A percentile compares a stretch with the other conserved stretches of the same genome.
phyloP scores from a whole-genome alignment of 2,329 filamentous ascomycete genomes.

The Fusarium sp. region DNA sequence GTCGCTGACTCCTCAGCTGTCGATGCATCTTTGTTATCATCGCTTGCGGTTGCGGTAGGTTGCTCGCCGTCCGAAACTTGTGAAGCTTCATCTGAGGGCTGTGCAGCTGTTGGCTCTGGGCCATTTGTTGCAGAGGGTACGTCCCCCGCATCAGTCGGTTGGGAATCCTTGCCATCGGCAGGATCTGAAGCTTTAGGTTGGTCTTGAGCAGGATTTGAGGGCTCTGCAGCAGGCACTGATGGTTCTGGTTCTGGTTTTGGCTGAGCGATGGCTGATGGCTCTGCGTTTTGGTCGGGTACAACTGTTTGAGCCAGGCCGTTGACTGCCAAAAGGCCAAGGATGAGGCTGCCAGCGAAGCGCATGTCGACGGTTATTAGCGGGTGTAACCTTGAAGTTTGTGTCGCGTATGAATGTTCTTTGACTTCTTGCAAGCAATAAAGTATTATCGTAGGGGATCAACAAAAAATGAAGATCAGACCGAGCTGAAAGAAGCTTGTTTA shows the following conservation, averaged over 20 bases:
- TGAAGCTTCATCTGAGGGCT: slow-evolving; percentile 13
- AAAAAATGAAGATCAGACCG: neutral
- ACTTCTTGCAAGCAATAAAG: neutral
- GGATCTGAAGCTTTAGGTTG: slow-evolving; percentile 10
- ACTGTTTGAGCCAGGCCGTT: slow-evolving; percentile 34
- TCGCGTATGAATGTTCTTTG: neutral
- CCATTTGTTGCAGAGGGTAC: slow-evolving; percentile 13
- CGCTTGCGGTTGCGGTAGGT: slow-evolving; percentile 14
- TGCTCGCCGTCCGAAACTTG: slow-evolving; percentile 8
- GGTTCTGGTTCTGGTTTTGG: slow-evolving; percentile 26
- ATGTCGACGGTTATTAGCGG: slow-evolving; percentile 2
- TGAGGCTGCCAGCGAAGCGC: slow-evolving; percentile 33
- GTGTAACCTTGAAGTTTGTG: neutral
- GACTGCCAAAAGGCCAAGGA: slow-evolving; percentile 30
- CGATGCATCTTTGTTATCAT: slow-evolving; percentile 4
- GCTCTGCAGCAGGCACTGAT: slow-evolving; percentile 25
- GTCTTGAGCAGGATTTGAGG: slow-evolving; percentile 13
- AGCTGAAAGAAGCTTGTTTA: slow-evolving; percentile 20
- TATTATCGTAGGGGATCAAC: neutral
- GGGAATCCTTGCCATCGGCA: neutral
- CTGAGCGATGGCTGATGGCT: slow-evolving; percentile 17
- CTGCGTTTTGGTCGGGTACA: slow-evolving; percentile 4
- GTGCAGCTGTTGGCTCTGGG: slow-evolving; percentile 6
- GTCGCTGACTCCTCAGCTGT: slow-evolving; percentile 18
- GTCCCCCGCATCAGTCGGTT: neutral